Evolutionary conservation across 2,329 filamentous ascomycete genomes (phyloP), one percentile per base, ranked within the genome.

Genomic region (Thelonectria blattea): DNA sequence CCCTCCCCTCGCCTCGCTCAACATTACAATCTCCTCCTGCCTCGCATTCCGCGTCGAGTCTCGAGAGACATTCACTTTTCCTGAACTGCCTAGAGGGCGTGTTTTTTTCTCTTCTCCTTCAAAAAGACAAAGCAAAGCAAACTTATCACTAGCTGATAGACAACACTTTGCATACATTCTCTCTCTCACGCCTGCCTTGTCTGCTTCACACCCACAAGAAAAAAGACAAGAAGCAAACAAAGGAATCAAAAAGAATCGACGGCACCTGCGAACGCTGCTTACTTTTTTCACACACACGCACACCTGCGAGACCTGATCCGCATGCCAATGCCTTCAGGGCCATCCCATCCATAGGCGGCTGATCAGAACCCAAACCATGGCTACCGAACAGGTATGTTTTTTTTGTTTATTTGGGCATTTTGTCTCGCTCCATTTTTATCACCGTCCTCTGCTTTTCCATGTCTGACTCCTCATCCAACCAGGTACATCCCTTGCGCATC

Each of bases 401-500:
- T 62, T 30, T 30, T 30, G 27, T 30, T 30, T 30, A 30, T 9
- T 30, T 30, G 5, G 27, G 4, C 22, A 24, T 10, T 9, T 30
- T 62, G 56, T 53, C 60, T 62, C 46, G 32, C 59, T 61, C 63
- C 47, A 56, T 60, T 62, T 43, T 65, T 61, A 32, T 65, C 6
- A 4, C 6, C 22, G 22, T 24, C 58, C 46, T 58, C 61, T 34
- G 63, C 53, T 43, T 60, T 57, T 56, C 57, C 66, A 55, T 68
- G 65, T 70, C 68, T 71, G 51, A 70, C 67, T 46, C 48, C 32
- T 47, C 47, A 52, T 45, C 37, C 49, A 54, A 41, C 50, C 74
- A 92, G 88, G 87, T 92, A 70, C 88, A 90, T 77, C 91, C 91
- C 72, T 79, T 94, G 79, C 89, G 90, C 79, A 92, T 94, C 72